Percentiles rank a stretch among this genome's conserved stretches.
These are phyloP conservation scores for Flaveria bidentis DNA, from an alignment of 129 eudicot species.

Conservation along the genomic window DNA sequence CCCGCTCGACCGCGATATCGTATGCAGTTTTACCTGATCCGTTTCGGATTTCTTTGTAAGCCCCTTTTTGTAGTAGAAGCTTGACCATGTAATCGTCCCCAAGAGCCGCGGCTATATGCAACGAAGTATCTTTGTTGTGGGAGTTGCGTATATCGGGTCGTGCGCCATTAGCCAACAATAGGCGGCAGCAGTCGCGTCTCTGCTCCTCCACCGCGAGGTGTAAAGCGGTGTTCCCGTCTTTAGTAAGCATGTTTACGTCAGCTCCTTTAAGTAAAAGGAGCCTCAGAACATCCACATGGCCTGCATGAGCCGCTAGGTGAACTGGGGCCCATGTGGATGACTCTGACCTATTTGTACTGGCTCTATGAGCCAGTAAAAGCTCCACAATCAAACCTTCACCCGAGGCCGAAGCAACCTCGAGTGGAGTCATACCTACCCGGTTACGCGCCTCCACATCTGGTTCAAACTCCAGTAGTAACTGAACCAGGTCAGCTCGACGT, in stretches of 20 bases:
- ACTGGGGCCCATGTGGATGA: conserved; percentile 62
- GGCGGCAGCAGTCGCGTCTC: conserved; percentile 57
- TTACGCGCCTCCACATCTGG: conserved; percentile 57
- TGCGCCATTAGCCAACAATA: conserved; percentile 48
- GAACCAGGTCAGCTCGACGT: conserved; percentile 65
- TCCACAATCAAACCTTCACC: conserved; percentile 69
- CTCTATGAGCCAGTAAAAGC: conserved; percentile 60
- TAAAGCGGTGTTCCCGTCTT: conserved; percentile 68
- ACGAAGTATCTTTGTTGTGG: conserved; percentile 52
- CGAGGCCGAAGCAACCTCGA: conserved; percentile 61
- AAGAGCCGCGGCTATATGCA: conserved; percentile 62
- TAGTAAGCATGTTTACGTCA: conserved; percentile 43
- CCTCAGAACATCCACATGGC: conserved; percentile 59
- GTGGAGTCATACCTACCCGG: conserved; percentile 58
- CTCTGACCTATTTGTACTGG: conserved; percentile 50
- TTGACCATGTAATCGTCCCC: conserved; percentile 79
- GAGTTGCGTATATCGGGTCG: conserved; percentile 42
- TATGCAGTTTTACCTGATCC: conserved; percentile 61
- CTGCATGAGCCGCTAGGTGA: conserved; percentile 61
- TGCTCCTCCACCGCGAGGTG: conserved; percentile 75
- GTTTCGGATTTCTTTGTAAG: conserved; percentile 69
- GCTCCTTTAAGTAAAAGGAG: conserved; percentile 64
- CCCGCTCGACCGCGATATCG: conserved; percentile 68
- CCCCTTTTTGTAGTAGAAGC: conserved; percentile 65
- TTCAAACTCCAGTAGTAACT: conserved; percentile 64